Evolutionary conservation across 495 filamentous ascomycete species (phyloP).

Genomic region (Tuber melanosporum): DNA sequence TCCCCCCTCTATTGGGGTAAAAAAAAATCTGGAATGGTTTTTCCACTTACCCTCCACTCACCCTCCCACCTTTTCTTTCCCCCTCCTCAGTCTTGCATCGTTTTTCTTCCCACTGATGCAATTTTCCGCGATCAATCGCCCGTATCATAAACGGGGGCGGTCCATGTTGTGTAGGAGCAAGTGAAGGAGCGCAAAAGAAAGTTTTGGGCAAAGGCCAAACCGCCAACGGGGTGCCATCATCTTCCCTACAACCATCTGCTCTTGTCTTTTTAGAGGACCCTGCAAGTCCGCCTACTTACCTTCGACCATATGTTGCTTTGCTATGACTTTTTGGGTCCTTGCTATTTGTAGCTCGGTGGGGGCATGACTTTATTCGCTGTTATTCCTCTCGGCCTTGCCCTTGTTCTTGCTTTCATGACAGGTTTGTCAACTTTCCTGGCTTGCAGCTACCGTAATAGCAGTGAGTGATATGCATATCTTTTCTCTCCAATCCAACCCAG

Average conservation of each 20-base stretch:
- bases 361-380: not conserved
- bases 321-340: not conserved
- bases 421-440: not conserved
- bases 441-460: not conserved
- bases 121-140: conserved; percentile 2
- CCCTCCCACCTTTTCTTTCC: not conserved
- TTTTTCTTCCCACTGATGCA: not conserved
- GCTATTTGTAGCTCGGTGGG: not conserved
- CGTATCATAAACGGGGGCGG: not conserved
- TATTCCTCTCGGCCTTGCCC: not conserved
- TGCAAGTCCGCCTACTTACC: conserved; percentile 2
- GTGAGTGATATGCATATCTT: not conserved
- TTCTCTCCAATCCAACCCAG: not conserved
- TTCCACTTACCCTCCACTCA: not conserved
- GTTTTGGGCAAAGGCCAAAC: conserved; percentile 22
- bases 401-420: not conserved
- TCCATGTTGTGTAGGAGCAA: not conserved
- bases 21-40: not conserved
- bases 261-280: conserved; percentile 18
- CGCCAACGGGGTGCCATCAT: conserved; percentile 21
- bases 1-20: not conserved
- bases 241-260: conserved; percentile 19
- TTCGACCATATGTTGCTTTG: not conserved
- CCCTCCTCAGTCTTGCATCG: not conserved
- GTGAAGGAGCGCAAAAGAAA: conserved; percentile 6